Evolutionary conservation across 108 stramenopile species (phyloP).

Genomic region (Pseudonitzschia multiseries): DNA sequence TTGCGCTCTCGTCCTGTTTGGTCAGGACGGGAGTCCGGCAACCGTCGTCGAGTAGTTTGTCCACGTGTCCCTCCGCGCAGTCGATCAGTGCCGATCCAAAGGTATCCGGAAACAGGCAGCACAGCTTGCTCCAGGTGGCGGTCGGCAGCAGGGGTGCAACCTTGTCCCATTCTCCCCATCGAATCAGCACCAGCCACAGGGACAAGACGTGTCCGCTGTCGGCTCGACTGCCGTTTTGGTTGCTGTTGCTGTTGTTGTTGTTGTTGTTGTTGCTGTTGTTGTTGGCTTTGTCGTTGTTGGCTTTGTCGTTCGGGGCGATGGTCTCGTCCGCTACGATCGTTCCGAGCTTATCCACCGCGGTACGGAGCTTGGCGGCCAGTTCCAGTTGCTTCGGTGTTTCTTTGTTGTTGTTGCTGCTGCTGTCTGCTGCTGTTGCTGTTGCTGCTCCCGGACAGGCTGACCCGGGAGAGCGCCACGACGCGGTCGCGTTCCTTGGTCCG

Average conservation of each 20-base stretch:
- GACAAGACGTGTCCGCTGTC: conserved; percentile 16
- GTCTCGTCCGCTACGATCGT: background rate
- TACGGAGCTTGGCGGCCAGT: conserved; percentile 14
- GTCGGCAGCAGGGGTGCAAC: conserved; percentile 14
- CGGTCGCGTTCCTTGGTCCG: conserved; percentile 27
- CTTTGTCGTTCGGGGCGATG: background rate
- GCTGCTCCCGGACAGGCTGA: conserved; percentile 33
- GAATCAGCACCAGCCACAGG: conserved; percentile 25
- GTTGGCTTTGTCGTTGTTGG: background rate
- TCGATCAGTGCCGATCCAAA: conserved; percentile 41
- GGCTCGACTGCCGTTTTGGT: background rate
- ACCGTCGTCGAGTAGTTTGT: background rate
- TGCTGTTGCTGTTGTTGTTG: background rate
- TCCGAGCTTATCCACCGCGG: conserved; percentile 2
- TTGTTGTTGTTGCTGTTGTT: background rate
- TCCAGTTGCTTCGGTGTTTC: conserved; percentile 29
- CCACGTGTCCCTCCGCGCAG: conserved; percentile 5
- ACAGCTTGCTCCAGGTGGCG: conserved; percentile 25
- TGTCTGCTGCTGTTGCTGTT: background rate
- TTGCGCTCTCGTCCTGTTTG: background rate
- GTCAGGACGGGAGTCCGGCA: background rate
- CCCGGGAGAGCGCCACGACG: conserved; percentile 24
- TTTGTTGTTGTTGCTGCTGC: conserved; percentile 1
- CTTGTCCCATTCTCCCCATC: conserved; percentile 28
- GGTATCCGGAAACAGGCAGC: conserved; percentile 24